Percentiles rank a stretch among this genome's conserved stretches.
These are phyloP conservation scores for Candida parachauliodes DNA, from an alignment of 805 yeast genomes.

Conservation along the genomic window DNA sequence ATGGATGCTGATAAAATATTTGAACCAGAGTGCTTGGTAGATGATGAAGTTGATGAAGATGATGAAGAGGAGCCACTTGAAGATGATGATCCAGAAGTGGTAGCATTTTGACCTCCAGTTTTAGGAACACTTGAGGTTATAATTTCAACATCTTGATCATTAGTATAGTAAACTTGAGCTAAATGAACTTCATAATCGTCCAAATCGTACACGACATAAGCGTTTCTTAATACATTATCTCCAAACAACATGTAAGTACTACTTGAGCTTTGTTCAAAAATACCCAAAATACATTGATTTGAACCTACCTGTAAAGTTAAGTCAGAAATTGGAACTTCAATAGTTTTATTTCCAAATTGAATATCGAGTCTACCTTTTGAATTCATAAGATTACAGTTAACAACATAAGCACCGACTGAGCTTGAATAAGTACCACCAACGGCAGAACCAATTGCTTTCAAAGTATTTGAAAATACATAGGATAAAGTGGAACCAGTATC, in stretches of 20 bases:
- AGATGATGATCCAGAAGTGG: not conserved
- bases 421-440: constrained; percentile 41
- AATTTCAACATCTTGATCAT: constrained; percentile 41
- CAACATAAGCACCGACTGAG: constrained; percentile 41
- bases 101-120: constrained; percentile 5
- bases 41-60: not conserved
- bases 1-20: not conserved
- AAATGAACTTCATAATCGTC: constrained; percentile 55
- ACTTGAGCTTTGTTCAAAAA: constrained; percentile 16
- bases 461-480: constrained; percentile 40
- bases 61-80: not conserved
- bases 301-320: constrained; percentile 19
- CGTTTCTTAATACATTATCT: constrained; percentile 59
- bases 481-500: constrained; percentile 37
- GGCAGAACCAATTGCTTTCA: constrained; percentile 32
- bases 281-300: constrained; percentile 24
- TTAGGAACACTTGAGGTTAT: constrained; percentile 21
- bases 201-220: constrained; percentile 63
- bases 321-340: constrained; percentile 45
- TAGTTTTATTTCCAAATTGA: constrained; percentile 56
- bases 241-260: constrained; percentile 45
- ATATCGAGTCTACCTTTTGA: constrained; percentile 26
- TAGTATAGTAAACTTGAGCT: constrained; percentile 32
- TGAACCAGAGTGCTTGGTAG: not conserved
- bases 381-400: constrained; percentile 36